A percentile compares a stretch with the other conserved stretches of the same genome.
These are phyloP conservation scores for Venturia aucupariae DNA, from an alignment of 2,329 filamentous ascomycete genomes.

Conservation along the genomic window DNA sequence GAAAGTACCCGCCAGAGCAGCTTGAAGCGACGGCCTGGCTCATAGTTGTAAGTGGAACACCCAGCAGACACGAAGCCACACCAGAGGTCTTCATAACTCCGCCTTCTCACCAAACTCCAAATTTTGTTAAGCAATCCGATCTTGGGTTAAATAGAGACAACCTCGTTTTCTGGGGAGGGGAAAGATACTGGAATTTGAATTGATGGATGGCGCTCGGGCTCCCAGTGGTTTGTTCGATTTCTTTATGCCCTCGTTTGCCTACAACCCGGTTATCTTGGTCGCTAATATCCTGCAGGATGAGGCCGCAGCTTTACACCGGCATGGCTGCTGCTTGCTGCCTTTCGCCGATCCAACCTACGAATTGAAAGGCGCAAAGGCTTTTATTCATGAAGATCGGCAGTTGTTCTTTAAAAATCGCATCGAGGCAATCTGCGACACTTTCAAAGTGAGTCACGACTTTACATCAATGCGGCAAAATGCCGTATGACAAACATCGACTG, in stretches of 20 bases:
- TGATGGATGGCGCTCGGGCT: not conserved
- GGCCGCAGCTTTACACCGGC: not conserved
- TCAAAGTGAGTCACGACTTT: not conserved
- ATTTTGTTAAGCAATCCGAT: too few species aligned
- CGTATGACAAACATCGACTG: not conserved
- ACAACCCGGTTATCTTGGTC: not conserved
- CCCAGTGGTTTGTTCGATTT: not conserved
- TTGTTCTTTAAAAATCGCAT: not conserved
- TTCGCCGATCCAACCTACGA: not conserved
- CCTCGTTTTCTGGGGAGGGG: not conserved
- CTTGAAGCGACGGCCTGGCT: not conserved
- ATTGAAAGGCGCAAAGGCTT: not conserved
- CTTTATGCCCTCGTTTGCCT: not conserved
- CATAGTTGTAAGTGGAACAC: not conserved
- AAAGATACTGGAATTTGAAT: not conserved
- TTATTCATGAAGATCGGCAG: not conserved
- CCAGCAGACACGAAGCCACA: not conserved
- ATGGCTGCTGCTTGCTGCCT: not conserved
- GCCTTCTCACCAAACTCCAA: too few species aligned
- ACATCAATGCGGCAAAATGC: too few species aligned
- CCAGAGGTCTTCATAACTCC: not conserved
- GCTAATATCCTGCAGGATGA: not conserved
- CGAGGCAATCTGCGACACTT: not conserved
- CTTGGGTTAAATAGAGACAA: too few species aligned
- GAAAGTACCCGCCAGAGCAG: not conserved